Base-by-base conservation (phyloP, 2,329 filamentous ascomycete species). In the Allantophomopsis lycopodina region DNA sequence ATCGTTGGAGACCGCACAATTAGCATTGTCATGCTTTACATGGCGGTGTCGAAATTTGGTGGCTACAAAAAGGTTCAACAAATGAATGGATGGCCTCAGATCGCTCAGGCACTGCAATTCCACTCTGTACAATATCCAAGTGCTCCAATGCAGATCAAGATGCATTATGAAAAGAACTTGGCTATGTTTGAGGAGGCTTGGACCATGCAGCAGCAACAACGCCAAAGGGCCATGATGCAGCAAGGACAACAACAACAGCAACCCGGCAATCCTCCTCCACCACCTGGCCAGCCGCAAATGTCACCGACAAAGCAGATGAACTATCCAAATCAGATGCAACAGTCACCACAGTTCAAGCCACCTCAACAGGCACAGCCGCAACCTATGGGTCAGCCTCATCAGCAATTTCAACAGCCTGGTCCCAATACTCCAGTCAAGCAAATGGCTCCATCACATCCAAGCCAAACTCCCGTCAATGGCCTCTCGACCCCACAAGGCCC, bases 11-110 rank as follows among this genome's bases (percentile, higher is more conserved):
- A 86, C 39, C 77, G 84, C 10, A 73, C 72, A 0, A 67, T 96
- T 31, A 80, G 81, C 50, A 61, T 95, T 11, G 73, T 85, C 53
- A 72, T 79, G 44, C 66, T 96, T 3, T 96, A 93, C 57, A 75
- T 80, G 44, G 66, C 75, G 0, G 83, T 94, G 2, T 72, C 79
- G 48, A 88, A 83, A 50, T 68, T 73, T 47, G 84, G 83, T 17
- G 87, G 87, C 5, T 91, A 81, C 41, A 83, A 81, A 49, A 75
- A 71, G 44, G 76, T 93, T 3, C 79, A 76, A 0, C 69, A 72
- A 17, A 66, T 67, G 17, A 83, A 85, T 46, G 68, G 70, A 42
- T 96, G 91, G 91, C 65, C 68, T 1, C 71, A 76, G 37, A 67
- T 95, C 40, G 79, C 84, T 1, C 72, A 76, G 42, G 63, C 70